Conservation (phyloP, 1,284 basidiomycete species). For the Golubevia sp. region DNA sequence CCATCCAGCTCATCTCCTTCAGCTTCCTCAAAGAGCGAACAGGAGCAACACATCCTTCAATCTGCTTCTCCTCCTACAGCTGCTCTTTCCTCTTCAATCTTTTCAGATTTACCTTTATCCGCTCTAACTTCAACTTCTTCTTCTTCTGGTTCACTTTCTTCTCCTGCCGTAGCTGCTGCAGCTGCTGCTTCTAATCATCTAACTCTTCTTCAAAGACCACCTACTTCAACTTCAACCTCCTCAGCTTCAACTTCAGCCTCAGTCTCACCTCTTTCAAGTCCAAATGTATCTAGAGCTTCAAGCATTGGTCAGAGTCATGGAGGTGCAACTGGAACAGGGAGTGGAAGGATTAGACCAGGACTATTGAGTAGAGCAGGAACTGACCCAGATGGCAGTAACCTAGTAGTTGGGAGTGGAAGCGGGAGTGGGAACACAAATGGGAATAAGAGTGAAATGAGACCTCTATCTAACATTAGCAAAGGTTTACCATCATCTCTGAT, state of each 20-base stretch:
- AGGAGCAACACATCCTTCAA: no score
- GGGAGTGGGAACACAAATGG: not conserved
- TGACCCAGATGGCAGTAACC: not conserved
- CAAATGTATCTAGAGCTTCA: not conserved
- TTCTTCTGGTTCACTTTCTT: no score
- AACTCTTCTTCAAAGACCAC: not conserved
- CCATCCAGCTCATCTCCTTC: no score
- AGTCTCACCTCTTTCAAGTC: not conserved
- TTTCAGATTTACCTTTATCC: not conserved
- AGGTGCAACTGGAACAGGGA: not conserved
- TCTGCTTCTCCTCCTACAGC: no score
- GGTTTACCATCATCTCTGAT: not conserved
- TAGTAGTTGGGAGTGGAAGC: not conserved
- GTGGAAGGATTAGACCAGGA: not conserved
- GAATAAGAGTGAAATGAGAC: not conserved
- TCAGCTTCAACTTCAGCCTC: not conserved
- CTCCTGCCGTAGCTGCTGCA: not conserved
- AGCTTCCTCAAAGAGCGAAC: no score
- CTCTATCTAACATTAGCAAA: not conserved
- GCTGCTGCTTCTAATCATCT: not conserved
- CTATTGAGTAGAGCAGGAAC: not conserved
- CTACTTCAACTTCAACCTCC: not conserved
- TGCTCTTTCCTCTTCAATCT: no score
- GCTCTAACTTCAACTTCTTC: not conserved
- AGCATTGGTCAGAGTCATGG: not conserved